Base-by-base conservation (phyloP, 495 filamentous ascomycete species). In the Glutinoglossum americanum region DNA sequence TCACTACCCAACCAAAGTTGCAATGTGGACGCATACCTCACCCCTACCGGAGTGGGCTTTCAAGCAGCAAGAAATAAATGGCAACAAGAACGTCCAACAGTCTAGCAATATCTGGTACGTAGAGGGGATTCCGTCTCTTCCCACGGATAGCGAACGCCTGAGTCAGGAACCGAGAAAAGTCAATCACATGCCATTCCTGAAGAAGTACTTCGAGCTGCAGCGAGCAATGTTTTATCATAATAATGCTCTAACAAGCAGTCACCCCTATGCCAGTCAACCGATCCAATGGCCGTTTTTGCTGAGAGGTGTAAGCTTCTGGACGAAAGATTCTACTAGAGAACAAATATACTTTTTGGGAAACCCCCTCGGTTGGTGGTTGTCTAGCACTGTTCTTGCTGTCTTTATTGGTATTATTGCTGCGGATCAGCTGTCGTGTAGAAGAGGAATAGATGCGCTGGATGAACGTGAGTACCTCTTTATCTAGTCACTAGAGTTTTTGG, bases 341-440 rank as follows among this genome's bases (percentile, higher is more conserved):
- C 92, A 98, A 71, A 98, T 98, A 64, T 98, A 98, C 72, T 98
- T 98, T 77, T 71, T 98, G 33, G 92, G 92, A 45, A 98, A 98
- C 72, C 92, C 93, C 5, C 71, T 97, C 57, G 92, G 93, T 45
- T 98, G 92, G 92, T 98, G 92, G 92, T 76, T 98, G 61, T 81
- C 88, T 26, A 92, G 86, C 67, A 85, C 84, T 72, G 70, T 97
- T 26, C 72, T 98, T 53, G 93, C 92, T 28, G 88, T 98, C 41
- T 97, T 94, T 66, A 87, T 80, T 45, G 92, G 92, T 57, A 89
- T 98, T 62, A 69, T 97, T 60, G 85, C 80, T 48, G 92, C 92
- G 7, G 92, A 98, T 64, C 92, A 97, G 66, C 75, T 98, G 57
- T 94, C 89, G 3, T 77, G 89, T 54, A 81, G 92, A 58, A 84